A percentile compares a stretch with the other conserved stretches of the same genome.
phyloP scores from a whole-genome alignment of 2,329 filamentous ascomycete species.

The Diaporthe vaccinii region DNA sequence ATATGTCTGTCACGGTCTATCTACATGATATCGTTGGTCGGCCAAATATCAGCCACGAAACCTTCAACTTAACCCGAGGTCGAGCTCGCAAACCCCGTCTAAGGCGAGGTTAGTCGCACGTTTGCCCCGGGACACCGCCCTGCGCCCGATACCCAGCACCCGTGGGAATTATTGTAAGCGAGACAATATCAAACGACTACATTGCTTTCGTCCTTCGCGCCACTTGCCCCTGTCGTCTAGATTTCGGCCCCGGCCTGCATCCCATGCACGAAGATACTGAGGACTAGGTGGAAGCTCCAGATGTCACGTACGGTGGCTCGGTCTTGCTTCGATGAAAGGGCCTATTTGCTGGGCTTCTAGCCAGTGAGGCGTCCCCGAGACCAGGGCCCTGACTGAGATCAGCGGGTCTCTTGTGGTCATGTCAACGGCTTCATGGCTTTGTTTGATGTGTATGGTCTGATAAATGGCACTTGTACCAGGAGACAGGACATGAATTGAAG shows the following conservation, averaged over 20 bases:
- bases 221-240: neutral
- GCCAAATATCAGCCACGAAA: conserved; percentile 5
- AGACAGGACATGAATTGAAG: conserved; percentile 16
- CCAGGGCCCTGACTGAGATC: neutral
- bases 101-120: neutral
- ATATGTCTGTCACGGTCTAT: conserved; percentile 8
- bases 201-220: neutral
- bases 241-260: neutral
- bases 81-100: neutral
- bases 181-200: neutral
- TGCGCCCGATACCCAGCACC: neutral
- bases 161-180: neutral
- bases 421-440: neutral
- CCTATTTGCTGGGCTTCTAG: neutral
- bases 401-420: neutral
- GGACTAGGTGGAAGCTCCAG: neutral
- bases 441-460: neutral
- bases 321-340: conserved; percentile 1
- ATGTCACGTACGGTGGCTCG: neutral
- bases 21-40: neutral
- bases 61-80: neutral
- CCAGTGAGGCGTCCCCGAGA: too few species aligned
- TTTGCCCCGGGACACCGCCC: neutral
- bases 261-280: neutral
- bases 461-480: neutral